A percentile compares a stretch with the other conserved stretches of the same genome.
Conservation (phyloP, 2,329 filamentous ascomycete species). For the Fusarium sp. region DNA sequence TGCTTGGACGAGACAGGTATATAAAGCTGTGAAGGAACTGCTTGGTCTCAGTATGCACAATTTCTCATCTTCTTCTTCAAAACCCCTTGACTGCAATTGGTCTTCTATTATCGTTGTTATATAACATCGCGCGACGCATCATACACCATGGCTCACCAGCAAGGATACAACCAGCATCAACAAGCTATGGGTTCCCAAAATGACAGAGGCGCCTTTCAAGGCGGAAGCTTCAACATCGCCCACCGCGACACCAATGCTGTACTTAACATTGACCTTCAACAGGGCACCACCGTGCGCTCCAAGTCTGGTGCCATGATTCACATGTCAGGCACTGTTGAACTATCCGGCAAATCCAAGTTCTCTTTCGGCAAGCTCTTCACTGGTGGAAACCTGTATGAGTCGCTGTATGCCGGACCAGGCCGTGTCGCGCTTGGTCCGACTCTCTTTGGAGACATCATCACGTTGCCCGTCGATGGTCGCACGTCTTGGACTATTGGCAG, state of each 20-base stretch:
- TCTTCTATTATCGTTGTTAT: too few relatives aligned
- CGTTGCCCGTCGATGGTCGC: background rate
- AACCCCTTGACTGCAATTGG: accelerated
- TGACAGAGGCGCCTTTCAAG: background rate
- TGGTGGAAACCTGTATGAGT: background rate
- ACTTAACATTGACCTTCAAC: background rate
- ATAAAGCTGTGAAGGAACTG: accelerated
- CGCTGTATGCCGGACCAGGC: background rate
- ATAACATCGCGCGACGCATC: background rate
- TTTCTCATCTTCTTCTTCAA: background rate
- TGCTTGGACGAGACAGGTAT: accelerated
- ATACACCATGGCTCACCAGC: background rate
- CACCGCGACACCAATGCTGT: background rate
- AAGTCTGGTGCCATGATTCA: background rate
- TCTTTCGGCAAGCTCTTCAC: background rate
- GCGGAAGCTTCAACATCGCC: background rate
- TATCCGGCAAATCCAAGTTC: background rate
- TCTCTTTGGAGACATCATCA: background rate
- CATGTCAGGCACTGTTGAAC: background rate
- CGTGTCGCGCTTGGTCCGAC: background rate
- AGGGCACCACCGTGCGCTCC: background rate
- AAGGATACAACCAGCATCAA: background rate
- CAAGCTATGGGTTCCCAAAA: background rate
- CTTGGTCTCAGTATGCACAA: too few relatives aligned
- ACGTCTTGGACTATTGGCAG: background rate